Evolutionary conservation across 371 early-diverging fungal genomes (phyloP).

Genomic region (Mortierella sp.): DNA sequence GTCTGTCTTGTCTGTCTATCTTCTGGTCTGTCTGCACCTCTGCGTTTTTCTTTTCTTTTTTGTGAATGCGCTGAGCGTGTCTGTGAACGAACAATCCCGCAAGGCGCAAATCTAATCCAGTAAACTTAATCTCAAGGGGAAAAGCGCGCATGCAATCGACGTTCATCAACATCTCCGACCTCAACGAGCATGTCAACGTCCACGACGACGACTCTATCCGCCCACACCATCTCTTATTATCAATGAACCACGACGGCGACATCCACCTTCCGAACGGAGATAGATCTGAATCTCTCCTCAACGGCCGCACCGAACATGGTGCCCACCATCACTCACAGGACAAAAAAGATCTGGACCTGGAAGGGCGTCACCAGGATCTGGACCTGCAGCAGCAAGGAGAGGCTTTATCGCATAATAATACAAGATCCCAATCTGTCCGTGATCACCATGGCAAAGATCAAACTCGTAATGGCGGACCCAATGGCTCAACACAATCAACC

Average conservation of each 20-base stretch:
- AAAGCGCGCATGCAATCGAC: constrained; percentile 46
- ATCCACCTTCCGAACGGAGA: constrained; percentile 6
- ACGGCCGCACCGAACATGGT: background rate
- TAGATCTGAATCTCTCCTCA: background rate
- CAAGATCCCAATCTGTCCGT: constrained; percentile 3
- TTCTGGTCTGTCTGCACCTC: background rate
- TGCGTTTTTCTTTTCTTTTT: background rate
- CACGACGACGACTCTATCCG: constrained; percentile 22
- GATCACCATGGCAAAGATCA: constrained; percentile 7
- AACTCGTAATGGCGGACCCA: background rate
- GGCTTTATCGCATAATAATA: background rate
- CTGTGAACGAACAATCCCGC: constrained; percentile 7
- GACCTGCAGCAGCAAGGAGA: constrained; percentile 12
- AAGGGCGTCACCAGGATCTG: too few species aligned
- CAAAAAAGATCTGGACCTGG: background rate
- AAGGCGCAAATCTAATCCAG: background rate
- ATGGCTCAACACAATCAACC: constrained; percentile 8
- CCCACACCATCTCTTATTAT: constrained; percentile 35
- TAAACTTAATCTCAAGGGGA: background rate
- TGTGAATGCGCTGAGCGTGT: background rate
- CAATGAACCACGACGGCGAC: constrained; percentile 31
- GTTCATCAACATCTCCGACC: constrained; percentile 31
- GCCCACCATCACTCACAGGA: background rate
- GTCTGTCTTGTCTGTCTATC: background rate
- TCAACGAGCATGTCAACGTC: constrained; percentile 44